Conservation (phyloP, 208 protist species). For the Vickermania spadyakhi region DNA sequence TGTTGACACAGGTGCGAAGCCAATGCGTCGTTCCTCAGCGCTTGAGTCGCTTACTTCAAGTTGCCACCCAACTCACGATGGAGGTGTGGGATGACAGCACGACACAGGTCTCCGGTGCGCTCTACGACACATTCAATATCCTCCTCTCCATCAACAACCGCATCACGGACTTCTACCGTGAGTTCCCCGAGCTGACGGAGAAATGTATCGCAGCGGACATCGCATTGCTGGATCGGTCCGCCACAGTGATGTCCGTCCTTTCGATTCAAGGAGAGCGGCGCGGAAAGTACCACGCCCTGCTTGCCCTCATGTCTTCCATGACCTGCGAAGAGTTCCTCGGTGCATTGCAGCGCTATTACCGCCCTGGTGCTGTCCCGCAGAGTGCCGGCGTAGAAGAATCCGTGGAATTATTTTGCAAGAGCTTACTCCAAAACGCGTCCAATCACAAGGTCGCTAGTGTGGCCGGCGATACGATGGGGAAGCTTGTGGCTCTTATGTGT, state of each 20-base stretch:
- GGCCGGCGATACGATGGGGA: slow-evolving; percentile 65
- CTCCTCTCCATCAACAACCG: slow-evolving; percentile 32
- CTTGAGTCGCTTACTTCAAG: slow-evolving; percentile 16
- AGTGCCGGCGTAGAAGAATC: no score
- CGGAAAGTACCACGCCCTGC: slow-evolving; percentile 83
- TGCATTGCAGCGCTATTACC: slow-evolving; percentile 21
- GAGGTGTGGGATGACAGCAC: slow-evolving; percentile 85
- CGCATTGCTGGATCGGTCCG: background rate
- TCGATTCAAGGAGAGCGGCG: slow-evolving; percentile 54
- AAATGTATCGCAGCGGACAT: slow-evolving; percentile 3
- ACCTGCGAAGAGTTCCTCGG: slow-evolving; percentile 32
- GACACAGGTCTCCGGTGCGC: slow-evolving; percentile 68
- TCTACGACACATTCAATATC: slow-evolving; percentile 74
- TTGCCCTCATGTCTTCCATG: slow-evolving; percentile 45
- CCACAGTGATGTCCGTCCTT: slow-evolving; percentile 39
- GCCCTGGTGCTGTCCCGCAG: slow-evolving; percentile 8
- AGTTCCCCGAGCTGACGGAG: background rate
- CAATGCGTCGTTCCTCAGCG: background rate
- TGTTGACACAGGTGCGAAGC: slow-evolving; percentile 14
- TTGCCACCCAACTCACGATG: slow-evolving; percentile 71
- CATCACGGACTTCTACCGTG: background rate
- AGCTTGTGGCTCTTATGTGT: slow-evolving; percentile 8
- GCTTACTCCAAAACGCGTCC: slow-evolving; percentile 44
- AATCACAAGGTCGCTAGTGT: slow-evolving; percentile 83
- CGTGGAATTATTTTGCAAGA: slow-evolving; percentile 26